Conservation (phyloP, 2,329 filamentous ascomycete species). For the Trichoderma sp. region DNA sequence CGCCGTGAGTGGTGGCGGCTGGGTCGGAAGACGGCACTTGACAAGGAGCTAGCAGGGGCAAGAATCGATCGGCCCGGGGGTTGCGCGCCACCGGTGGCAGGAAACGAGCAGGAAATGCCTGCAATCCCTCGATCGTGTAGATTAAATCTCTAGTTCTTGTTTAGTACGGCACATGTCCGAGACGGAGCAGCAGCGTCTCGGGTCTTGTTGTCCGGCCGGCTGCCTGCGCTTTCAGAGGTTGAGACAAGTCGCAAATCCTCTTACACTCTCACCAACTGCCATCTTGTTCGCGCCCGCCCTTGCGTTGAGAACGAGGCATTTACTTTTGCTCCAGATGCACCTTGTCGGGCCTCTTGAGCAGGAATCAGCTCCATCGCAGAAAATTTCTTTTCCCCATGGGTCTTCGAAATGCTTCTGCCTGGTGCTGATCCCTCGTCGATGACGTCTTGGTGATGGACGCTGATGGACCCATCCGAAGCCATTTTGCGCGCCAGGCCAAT, state of each 20-base stretch:
- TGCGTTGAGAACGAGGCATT: constrained; percentile 6
- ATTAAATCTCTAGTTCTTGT: neutral
- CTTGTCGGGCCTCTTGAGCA: neutral
- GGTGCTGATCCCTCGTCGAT: constrained; percentile 15
- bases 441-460: constrained; percentile 16
- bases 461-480: constrained; percentile 11
- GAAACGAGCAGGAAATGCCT: neutral
- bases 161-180: neutral
- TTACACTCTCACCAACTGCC: neutral
- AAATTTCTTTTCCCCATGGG: neutral
- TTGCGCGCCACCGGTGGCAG: neutral
- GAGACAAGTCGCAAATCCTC: neutral
- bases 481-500: constrained; percentile 1
- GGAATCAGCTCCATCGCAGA: neutral
- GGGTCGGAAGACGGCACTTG: constrained; percentile 18
- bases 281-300: neutral
- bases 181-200: neutral
- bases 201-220: neutral
- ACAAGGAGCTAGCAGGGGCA: constrained; percentile 11
- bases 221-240: neutral
- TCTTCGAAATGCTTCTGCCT: constrained; percentile 18
- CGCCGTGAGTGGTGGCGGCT: constrained; percentile 14
- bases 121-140: constrained; percentile 12
- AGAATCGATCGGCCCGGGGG: constrained; percentile 10
- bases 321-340: neutral